Evolutionary conservation across 108 stramenopile species (phyloP), one percentile per base, ranked within the genome.

Genomic region (Cyclotella choctawhatcheeana): DNA sequence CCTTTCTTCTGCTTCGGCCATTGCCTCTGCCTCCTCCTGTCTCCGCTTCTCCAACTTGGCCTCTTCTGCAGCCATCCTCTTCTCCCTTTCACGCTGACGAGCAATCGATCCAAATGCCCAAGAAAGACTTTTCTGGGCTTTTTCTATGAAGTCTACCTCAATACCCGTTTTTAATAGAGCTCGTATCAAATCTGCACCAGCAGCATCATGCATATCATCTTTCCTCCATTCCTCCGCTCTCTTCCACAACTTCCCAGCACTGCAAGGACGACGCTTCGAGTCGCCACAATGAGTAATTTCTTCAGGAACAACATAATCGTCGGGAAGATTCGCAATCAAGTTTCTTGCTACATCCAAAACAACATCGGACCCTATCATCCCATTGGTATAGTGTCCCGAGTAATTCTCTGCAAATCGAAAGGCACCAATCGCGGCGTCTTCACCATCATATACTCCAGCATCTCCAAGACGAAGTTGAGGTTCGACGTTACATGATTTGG

Each of bases 241-340:
- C 54, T 86, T 86, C 85, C 82, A 86, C 27, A 86, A 63, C 60
- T 86, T 86, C 5, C 82, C 85, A 0, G 85, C 85, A 32, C 50
- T 58, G 71, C 85, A 86, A 17, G 47, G 65, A 20, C 76, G 53
- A 21, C 60, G 58, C 40, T 77, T 76, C 27, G 67, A 68, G 0
- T 50, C 75, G 0, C 82, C 82, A 53, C 85, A 86, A 35, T 83
- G 77, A 3, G 82, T 80, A 7, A 85, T 43, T 43, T 71, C 60
- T 35, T 67, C 25, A 14, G 85, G 78, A 8, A 82, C 67, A n/a
- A 25, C 33, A 48, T 85, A 85, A 22, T 60, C 67, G 1, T 26
- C 26, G 5, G 55, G 26, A 20, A 84, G n/a, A 12, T 50, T 31
- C 0, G 55, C 52, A n/a, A 63, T 71, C 37, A 79, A 50, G 18